A percentile compares a stretch with the other conserved stretches of the same genome.
These are phyloP conservation scores for Aegilops bicornis DNA, from an alignment of 176 grass and related monocot species.

Conservation along the genomic window DNA sequence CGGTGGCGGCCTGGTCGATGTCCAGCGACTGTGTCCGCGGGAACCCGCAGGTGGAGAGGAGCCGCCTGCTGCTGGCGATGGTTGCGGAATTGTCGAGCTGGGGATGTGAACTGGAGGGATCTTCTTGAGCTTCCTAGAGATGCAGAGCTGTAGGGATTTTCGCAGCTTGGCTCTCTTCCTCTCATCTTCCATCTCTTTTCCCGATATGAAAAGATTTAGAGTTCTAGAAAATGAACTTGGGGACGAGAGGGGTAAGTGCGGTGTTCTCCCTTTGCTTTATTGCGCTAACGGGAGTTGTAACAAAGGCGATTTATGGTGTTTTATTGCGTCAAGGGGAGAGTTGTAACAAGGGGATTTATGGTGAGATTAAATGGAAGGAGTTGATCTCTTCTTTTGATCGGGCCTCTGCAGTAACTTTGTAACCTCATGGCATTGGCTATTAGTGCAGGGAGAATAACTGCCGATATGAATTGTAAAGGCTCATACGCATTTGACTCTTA, in stretches of 20 bases:
- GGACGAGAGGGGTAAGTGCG: not conserved
- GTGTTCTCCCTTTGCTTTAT: constrained; percentile 10
- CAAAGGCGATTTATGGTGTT: not conserved
- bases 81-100: constrained; percentile 33
- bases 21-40: constrained; percentile 55
- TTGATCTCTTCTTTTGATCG: not conserved
- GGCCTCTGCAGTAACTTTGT: not conserved
- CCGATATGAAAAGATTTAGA: not conserved
- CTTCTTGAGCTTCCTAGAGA: constrained; percentile 70
- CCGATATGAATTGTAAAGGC: not conserved
- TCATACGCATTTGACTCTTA: not conserved
- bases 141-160: constrained; percentile 57
- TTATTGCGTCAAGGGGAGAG: constrained; percentile 23
- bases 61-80: constrained; percentile 36
- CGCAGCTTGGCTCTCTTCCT: constrained; percentile 46
- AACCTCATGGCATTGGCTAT: no score
- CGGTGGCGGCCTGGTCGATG: not conserved
- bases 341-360: constrained; percentile 3
- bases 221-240: not conserved
- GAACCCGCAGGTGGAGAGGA: constrained; percentile 70
- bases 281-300: constrained; percentile 4
- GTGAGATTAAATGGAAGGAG: not conserved
- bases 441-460: not conserved
- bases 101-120: constrained; percentile 46
- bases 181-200: constrained; percentile 35